These are phyloP conservation scores for Capronia americana DNA, from an alignment of 2,329 filamentous ascomycete genomes.

Conservation along the genomic window DNA sequence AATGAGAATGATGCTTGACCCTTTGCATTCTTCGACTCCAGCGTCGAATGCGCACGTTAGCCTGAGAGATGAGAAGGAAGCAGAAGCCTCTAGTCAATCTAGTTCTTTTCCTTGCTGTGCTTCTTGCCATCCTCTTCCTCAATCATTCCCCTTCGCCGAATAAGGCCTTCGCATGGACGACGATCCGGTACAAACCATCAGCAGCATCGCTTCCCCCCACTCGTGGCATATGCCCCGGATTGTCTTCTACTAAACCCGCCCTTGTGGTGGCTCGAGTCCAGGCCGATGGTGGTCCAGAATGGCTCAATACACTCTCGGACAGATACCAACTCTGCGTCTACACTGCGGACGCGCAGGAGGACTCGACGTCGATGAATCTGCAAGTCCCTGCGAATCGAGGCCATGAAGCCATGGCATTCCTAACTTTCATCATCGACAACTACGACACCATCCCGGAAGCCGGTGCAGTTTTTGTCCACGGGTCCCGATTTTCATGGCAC, in stretches of 20 bases:
- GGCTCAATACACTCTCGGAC: conserved; percentile 49
- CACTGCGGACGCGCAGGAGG: conserved; percentile 46
- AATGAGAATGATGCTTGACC: neutral
- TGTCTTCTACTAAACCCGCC: conserved; percentile 51
- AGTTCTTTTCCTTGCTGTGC: neutral
- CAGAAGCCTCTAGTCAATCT: conserved; percentile 3
- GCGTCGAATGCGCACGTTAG: neutral
- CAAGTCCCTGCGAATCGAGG: conserved; percentile 56
- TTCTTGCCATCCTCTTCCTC: conserved; percentile 2
- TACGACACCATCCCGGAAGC: conserved; percentile 49
- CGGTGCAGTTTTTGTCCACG: conserved; percentile 54
- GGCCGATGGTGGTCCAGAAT: conserved; percentile 51
- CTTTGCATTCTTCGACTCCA: neutral
- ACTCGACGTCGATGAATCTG: conserved; percentile 43
- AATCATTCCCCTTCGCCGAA: conserved; percentile 1
- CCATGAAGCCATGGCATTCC: conserved; percentile 56
- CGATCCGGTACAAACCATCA: conserved; percentile 2
- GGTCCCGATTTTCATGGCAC: conserved; percentile 54
- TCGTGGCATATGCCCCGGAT: conserved; percentile 53
- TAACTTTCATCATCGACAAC: conserved; percentile 57
- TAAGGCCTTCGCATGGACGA: conserved; percentile 1
- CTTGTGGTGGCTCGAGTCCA: conserved; percentile 53
- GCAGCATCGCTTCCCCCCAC: conserved; percentile 22
- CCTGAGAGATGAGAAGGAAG: conserved; percentile 9
- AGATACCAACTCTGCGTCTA: conserved; percentile 57